Conservation (phyloP, 75 land plant species). For the Sequoia sempervirens region DNA sequence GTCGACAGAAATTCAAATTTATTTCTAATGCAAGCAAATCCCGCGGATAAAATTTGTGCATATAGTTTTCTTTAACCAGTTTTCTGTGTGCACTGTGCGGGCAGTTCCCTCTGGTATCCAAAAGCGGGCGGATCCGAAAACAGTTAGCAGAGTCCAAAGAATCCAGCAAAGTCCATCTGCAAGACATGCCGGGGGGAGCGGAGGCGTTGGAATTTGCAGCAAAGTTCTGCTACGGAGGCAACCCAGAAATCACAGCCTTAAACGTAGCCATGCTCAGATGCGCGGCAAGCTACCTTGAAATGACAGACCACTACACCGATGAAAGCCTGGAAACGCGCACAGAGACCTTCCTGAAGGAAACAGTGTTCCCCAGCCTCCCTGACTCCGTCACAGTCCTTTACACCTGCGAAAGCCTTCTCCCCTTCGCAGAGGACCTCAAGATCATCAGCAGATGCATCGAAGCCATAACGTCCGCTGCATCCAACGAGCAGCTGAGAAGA, state of each 20-base stretch:
- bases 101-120: constrained; percentile 85
- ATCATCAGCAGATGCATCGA: constrained; percentile 62
- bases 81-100: no score
- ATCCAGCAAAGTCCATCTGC: constrained; percentile 34
- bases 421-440: constrained; percentile 73
- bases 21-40: no score
- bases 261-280: constrained; percentile 85
- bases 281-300: constrained; percentile 72
- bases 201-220: constrained; percentile 84
- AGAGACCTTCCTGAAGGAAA: constrained; percentile 65
- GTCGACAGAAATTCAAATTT: no score
- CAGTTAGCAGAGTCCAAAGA: constrained; percentile 58
- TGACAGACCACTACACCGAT: constrained; percentile 80
- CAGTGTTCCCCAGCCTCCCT: constrained; percentile 43
- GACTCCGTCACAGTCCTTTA: constrained; percentile 70
- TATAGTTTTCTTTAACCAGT: no score
- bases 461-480: constrained; percentile 64
- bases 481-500: constrained; percentile 66
- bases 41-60: no score
- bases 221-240: constrained; percentile 85
- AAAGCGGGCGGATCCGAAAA: constrained; percentile 72
- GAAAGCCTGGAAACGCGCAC: constrained; percentile 61
- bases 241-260: constrained; percentile 59
- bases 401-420: constrained; percentile 55
- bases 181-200: constrained; percentile 73